Evolutionary conservation across 331 rosid species (phyloP).

Genomic region (Malus hybrid): DNA sequence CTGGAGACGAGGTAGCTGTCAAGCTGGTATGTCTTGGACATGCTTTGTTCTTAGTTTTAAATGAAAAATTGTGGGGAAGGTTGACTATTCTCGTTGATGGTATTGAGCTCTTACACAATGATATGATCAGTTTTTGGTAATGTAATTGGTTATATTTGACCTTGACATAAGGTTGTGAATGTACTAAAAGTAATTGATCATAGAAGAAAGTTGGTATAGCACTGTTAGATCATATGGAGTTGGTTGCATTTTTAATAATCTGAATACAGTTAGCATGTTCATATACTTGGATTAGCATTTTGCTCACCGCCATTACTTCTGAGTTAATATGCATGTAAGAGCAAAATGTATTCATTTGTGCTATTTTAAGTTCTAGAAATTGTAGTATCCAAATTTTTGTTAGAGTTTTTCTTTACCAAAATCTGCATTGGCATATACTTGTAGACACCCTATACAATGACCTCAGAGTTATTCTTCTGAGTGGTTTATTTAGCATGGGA

Average conservation of each 20-base stretch:
- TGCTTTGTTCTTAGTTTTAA: conserved; percentile 1
- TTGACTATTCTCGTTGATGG: neutral
- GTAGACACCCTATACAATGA: neutral
- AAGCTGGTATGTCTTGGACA: conserved; percentile 62
- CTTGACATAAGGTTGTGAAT: neutral
- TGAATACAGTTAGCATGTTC: neutral
- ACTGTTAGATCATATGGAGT: neutral
- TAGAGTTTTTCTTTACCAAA: neutral
- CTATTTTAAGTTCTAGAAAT: neutral
- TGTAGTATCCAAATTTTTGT: neutral
- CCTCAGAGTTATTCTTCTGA: neutral
- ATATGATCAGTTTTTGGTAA: neutral
- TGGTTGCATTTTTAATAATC: neutral
- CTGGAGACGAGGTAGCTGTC: conserved; percentile 95
- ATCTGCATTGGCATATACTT: neutral
- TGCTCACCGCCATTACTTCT: neutral
- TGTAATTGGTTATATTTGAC: neutral
- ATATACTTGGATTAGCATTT: neutral
- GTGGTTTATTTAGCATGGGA: neutral
- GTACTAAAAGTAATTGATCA: neutral
- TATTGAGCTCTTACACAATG: neutral
- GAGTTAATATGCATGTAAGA: neutral
- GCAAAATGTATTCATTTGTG: neutral
- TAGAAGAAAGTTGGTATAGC: neutral
- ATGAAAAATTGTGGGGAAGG: neutral